These are phyloP conservation scores for Bolboschoenoplectus hybrid DNA, from an alignment of 202 grass and related monocot genomes.

Conservation along the genomic window DNA sequence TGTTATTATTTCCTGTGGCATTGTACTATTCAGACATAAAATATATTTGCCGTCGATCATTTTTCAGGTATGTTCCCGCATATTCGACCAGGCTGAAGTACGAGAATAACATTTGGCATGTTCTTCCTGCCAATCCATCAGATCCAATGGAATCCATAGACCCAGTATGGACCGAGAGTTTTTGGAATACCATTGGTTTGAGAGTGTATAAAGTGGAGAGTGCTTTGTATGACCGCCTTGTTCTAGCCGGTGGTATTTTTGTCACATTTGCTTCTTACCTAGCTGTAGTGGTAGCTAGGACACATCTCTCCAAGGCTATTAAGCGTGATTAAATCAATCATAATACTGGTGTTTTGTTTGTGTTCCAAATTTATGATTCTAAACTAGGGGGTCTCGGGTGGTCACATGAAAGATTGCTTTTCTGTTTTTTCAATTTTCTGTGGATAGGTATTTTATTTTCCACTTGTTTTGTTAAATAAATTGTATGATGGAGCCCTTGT, in stretches of 20 bases:
- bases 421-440: background rate
- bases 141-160: constrained; percentile 67
- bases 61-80: constrained; percentile 80
- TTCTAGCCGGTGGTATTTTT: constrained; percentile 56
- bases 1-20: constrained; percentile 13
- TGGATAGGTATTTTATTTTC: background rate
- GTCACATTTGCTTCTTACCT: constrained; percentile 64
- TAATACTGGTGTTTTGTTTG: constrained; percentile 1
- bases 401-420: background rate
- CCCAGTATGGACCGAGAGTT: constrained; percentile 92
- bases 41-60: constrained; percentile 9
- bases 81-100: constrained; percentile 87
- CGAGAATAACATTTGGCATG: constrained; percentile 63
- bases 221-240: constrained; percentile 59
- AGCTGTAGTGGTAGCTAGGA: constrained; percentile 49
- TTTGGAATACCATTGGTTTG: constrained; percentile 83
- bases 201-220: constrained; percentile 77
- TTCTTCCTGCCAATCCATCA: constrained; percentile 60
- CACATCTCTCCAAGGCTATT: constrained; percentile 61
- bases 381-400: background rate
- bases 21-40: background rate
- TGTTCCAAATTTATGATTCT: background rate
- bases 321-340: constrained; percentile 54
- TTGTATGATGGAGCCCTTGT: background rate
- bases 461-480: background rate